Percentiles rank a stretch among this genome's conserved stretches.
phyloP scores from a whole-genome alignment of 208 protist species.

The Angomonas ambiguus region DNA sequence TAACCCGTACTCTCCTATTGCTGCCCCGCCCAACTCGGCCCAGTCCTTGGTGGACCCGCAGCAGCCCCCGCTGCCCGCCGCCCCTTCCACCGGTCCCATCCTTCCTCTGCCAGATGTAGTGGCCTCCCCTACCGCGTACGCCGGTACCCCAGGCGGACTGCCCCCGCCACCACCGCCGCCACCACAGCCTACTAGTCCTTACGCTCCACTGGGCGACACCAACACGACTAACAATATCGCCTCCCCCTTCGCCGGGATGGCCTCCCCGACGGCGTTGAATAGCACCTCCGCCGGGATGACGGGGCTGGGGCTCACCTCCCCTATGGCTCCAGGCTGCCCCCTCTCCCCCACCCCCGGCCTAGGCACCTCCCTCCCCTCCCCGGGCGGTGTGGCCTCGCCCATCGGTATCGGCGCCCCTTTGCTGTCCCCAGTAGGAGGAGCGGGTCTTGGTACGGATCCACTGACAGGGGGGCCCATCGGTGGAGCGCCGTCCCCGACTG shows the following conservation, averaged over 20 bases:
- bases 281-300: no score
- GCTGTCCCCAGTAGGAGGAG: not conserved
- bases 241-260: not conserved
- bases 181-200: constrained; percentile 1
- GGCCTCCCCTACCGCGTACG: not conserved
- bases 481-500: not conserved
- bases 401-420: not conserved
- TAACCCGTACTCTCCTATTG: not conserved
- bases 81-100: not conserved
- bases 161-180: constrained; percentile 7
- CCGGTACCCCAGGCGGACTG: not conserved
- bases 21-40: not conserved
- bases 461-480: not conserved
- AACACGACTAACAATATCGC: not conserved
- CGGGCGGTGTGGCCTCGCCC: not conserved
- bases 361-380: not conserved
- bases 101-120: not conserved
- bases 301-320: no score
- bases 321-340: not conserved
- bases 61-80: not conserved
- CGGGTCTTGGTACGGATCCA: not conserved
- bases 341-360: not conserved
- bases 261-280: not conserved
- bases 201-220: not conserved
- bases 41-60: not conserved